Evolutionary conservation across 2,329 filamentous ascomycete genomes (phyloP).

Genomic region (Pezicula carpinea): DNA sequence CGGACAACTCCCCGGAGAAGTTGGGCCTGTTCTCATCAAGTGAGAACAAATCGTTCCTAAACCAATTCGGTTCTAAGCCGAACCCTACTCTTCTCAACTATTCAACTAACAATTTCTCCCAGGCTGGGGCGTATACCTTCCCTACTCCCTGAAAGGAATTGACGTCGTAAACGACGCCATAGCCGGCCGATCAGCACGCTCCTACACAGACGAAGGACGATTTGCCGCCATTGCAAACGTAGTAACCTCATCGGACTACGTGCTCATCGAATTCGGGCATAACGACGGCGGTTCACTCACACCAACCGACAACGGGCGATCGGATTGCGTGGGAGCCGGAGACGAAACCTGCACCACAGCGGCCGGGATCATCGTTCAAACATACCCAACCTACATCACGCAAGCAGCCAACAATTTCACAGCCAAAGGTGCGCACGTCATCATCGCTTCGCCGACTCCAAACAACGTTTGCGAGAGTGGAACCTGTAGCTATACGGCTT

Average conservation of each 20-base stretch:
- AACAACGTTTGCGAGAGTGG: constrained; percentile 59
- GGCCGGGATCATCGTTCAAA: constrained; percentile 12
- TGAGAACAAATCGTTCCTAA: too few species aligned
- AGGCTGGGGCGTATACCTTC: constrained; percentile 61
- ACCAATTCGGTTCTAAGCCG: too few species aligned
- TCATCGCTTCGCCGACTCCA: constrained; percentile 53
- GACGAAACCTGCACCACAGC: constrained; percentile 37
- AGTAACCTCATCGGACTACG: constrained; percentile 50
- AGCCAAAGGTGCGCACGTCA: constrained; percentile 52
- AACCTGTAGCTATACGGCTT: constrained; percentile 38
- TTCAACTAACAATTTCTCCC: constrained; percentile 17
- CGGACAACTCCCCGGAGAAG: too few species aligned
- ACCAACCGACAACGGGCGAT: constrained; percentile 52
- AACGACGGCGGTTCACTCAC: constrained; percentile 57
- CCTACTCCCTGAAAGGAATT: constrained; percentile 42
- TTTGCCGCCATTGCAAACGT: constrained; percentile 51
- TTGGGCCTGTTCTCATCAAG: too few species aligned
- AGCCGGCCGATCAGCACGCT: constrained; percentile 61
- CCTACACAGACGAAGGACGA: constrained; percentile 60
- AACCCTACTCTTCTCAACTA: too few species aligned
- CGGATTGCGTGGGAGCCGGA: constrained; percentile 38
- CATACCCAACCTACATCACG: constrained; percentile 1
- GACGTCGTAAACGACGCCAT: constrained; percentile 60
- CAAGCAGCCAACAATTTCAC: constrained; percentile 6
- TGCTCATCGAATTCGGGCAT: constrained; percentile 66